phyloP scores from a whole-genome alignment of 2,329 filamentous ascomycete genomes.

The Sarocladium strictum region DNA sequence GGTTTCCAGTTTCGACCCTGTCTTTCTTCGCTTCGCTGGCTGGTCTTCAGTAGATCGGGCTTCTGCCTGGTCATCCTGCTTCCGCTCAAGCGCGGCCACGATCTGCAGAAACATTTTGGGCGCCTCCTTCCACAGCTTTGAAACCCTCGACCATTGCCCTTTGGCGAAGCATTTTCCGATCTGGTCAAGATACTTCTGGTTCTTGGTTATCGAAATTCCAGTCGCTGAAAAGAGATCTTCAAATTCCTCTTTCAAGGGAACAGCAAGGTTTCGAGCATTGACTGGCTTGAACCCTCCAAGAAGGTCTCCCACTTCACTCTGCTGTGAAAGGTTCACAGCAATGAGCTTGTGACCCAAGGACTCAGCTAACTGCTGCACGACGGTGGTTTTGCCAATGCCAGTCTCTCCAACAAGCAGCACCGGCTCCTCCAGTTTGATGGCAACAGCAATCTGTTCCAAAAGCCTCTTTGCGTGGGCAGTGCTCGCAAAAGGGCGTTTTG shows the following conservation, averaged over 20 bases:
- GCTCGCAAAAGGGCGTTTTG: slow-evolving; percentile 71
- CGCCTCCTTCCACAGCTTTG: slow-evolving; percentile 83
- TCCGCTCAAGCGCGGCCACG: slow-evolving; percentile 46
- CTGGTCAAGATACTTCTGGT: slow-evolving; percentile 77
- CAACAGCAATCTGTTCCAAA: slow-evolving; percentile 81
- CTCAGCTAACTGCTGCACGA: slow-evolving; percentile 85
- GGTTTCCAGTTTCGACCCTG: slow-evolving; percentile 60
- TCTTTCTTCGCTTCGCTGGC: slow-evolving; percentile 65
- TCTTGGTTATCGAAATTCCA: slow-evolving; percentile 78
- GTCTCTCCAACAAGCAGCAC: slow-evolving; percentile 96
- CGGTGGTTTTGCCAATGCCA: slow-evolving; percentile 95
- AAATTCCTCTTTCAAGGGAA: slow-evolving; percentile 91
- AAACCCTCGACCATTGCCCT: slow-evolving; percentile 80
- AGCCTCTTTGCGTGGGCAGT: slow-evolving; percentile 79
- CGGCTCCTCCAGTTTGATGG: slow-evolving; percentile 79
- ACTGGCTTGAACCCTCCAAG: slow-evolving; percentile 96
- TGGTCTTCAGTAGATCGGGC: slow-evolving; percentile 34
- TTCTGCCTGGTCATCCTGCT: slow-evolving; percentile 33
- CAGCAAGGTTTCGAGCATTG: slow-evolving; percentile 77
- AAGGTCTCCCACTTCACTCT: slow-evolving; percentile 94
- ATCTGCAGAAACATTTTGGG: slow-evolving; percentile 79
- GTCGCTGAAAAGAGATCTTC: slow-evolving; percentile 82
- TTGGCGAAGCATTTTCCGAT: slow-evolving; percentile 74
- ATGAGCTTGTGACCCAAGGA: slow-evolving; percentile 80
- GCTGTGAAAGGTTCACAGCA: slow-evolving; percentile 93